A percentile compares a stretch with the other conserved stretches of the same genome.
Conservation (phyloP, 2,329 filamentous ascomycete genomes). For the Xylaria sp. region DNA sequence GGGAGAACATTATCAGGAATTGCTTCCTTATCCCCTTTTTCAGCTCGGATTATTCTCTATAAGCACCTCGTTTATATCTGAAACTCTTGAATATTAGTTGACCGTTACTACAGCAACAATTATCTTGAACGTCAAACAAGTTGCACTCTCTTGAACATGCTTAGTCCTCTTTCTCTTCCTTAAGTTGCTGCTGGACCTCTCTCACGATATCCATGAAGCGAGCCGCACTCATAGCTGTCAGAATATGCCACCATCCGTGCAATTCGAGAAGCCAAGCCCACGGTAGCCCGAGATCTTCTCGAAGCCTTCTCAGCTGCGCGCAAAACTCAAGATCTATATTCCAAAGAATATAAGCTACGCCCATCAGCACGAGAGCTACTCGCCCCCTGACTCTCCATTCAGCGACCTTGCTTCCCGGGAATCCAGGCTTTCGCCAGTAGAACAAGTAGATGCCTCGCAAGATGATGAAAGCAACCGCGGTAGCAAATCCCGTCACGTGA, state of each 20-base stretch:
- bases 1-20: neutral
- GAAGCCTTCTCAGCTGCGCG: conserved; percentile 57
- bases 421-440: conserved; percentile 45
- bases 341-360: conserved; percentile 64
- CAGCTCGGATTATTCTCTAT: neutral
- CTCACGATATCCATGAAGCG: conserved; percentile 53
- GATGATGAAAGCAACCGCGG: conserved; percentile 50
- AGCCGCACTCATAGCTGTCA: conserved; percentile 66
- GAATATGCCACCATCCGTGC: conserved; percentile 73
- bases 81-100: too few species aligned
- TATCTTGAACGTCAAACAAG: neutral
- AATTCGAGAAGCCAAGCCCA: conserved; percentile 67
- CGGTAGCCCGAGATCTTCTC: conserved; percentile 61
- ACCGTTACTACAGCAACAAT: too few species aligned
- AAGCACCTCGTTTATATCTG: too few species aligned
- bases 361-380: conserved; percentile 51
- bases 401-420: conserved; percentile 49
- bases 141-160: neutral
- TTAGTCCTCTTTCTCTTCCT: conserved; percentile 33
- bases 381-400: conserved; percentile 43
- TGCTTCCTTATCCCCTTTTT: neutral
- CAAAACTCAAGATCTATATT: conserved; percentile 67
- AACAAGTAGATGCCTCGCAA: conserved; percentile 53
- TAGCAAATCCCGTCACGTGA: conserved; percentile 55
- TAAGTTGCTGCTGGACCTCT: conserved; percentile 41